Percentiles rank a stretch among this genome's conserved stretches.
Conservation (phyloP, 208 protist species). For the Leishmania arabica region DNA sequence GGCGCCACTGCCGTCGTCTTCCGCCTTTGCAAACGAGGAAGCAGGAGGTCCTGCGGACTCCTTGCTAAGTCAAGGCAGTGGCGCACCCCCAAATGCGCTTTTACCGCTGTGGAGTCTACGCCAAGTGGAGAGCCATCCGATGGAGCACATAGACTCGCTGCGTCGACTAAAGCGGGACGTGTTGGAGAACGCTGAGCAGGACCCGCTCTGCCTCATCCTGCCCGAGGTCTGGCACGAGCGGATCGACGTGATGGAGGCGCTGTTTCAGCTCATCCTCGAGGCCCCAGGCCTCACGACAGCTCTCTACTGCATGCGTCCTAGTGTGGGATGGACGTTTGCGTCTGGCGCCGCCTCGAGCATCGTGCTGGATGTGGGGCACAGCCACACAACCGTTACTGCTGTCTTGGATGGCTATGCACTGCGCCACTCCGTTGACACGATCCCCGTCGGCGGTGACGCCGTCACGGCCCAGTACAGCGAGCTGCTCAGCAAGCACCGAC, state of each 20-base stretch:
- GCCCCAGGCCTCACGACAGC: conserved; percentile 43
- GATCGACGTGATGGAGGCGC: conserved; percentile 51
- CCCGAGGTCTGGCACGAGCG: conserved; percentile 81
- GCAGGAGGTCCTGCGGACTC: neutral
- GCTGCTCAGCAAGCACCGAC: conserved; percentile 25
- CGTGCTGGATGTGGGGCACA: conserved; percentile 81
- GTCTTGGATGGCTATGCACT: conserved; percentile 85
- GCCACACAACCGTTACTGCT: conserved; percentile 66
- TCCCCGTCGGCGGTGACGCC: conserved; percentile 50
- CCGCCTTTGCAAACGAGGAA: neutral
- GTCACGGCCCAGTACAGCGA: conserved; percentile 54
- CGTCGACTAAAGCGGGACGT: conserved; percentile 44
- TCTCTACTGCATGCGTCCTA: conserved; percentile 79
- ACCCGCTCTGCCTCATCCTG: conserved; percentile 78
- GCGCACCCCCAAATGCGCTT: conserved; percentile 11
- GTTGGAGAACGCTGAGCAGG: conserved; percentile 46
- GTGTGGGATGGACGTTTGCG: conserved; percentile 73
- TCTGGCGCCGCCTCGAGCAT: conserved; percentile 65
- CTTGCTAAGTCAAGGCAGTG: no score
- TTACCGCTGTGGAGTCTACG: conserved; percentile 65
- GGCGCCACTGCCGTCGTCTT: neutral
- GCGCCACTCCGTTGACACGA: conserved; percentile 55
- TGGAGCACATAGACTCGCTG: conserved; percentile 55
- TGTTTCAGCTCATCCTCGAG: conserved; percentile 68
- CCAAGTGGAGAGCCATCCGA: conserved; percentile 37